Base-by-base conservation (phyloP, 2,329 filamentous ascomycete species). In the Diaporthe longicolla region DNA sequence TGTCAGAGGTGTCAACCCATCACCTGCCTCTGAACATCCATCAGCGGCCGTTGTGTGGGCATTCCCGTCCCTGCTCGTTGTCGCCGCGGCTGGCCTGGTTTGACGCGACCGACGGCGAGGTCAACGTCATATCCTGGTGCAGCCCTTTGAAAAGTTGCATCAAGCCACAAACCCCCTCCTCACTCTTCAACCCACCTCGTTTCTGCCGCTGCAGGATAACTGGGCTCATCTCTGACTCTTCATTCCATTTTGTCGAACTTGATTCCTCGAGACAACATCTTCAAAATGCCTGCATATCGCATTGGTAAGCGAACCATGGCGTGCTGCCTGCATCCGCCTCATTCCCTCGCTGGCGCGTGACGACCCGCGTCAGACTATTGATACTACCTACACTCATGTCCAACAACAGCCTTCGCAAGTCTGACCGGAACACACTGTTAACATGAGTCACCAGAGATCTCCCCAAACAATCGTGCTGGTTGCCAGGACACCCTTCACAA, bases 401-500 rank as follows among this genome's bases (percentile, higher is more conserved):
- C 26, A 8, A n/a, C 54, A 21, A 45, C 9, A 26, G 1, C 7
- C 11, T 17, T 29, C 10, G 21, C 43, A n/a, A 43, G 24, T n/a
- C 50, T 11, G 10, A 40, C n/a, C 4, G 40, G 5, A 11, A 21
- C 3, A 21, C 3, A 4, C 9, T 8, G 68, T 66, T 72, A n/a
- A 57, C 71, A 21, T 24, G 69, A 24, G 35, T 40, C n/a, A 43
- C 8, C 79, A 97, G 95, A 97, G 82, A 78, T 93, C 43, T 90
- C 93, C n/a, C 84, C 87, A 59, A 93, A 89, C 81, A 90, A 88
- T 79, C 93, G 95, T 74, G 94, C 95, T 70, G 90, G 86, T 68
- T 98, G 95, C 85, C 88, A 92, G 76, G 92, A 92, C 80, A 87
- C 85, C 7, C 87, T 91, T 76, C 98, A 96, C 88, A 95, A 95